Percentiles rank a stretch among this genome's conserved stretches.
Conservation (phyloP, 78 protist species). For the Dictyostelium brefeldianum region DNA sequence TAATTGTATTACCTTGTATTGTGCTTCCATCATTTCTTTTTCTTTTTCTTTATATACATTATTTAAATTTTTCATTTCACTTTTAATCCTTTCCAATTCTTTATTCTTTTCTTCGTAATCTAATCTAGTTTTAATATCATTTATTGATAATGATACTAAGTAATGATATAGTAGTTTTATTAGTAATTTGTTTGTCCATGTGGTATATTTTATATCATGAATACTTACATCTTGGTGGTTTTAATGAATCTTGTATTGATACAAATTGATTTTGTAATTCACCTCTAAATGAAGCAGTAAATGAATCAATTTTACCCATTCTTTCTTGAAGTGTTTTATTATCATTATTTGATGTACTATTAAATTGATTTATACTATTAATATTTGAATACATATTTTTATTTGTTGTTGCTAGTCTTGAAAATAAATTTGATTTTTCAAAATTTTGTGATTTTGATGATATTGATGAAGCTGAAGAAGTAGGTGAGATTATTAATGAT, state of each 20-base stretch:
- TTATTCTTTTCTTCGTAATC: slow-evolving; percentile 48
- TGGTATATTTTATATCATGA: no score
- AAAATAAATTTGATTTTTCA: slow-evolving; percentile 22
- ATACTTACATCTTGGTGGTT: slow-evolving; percentile 53
- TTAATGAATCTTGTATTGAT: background rate
- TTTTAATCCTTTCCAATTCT: background rate
- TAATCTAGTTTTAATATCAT: slow-evolving; percentile 27
- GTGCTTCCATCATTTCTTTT: background rate
- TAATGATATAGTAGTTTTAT: background rate
- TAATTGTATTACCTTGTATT: slow-evolving; percentile 4
- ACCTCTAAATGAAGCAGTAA: slow-evolving; percentile 11
- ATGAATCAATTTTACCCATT: slow-evolving; percentile 7
- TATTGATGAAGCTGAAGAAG: background rate
- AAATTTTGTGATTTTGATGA: background rate
- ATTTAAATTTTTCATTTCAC: background rate
- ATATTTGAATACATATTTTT: background rate
- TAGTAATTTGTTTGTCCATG: no score
- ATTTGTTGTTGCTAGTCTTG: background rate
- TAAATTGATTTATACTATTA: background rate
- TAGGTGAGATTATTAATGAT: no score
- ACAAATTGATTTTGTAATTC: background rate
- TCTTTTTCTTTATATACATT: slow-evolving; percentile 8
- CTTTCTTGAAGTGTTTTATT: background rate
- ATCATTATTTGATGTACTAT: no score
- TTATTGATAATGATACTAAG: slow-evolving; percentile 28